Base-by-base conservation (phyloP, 2,329 filamentous ascomycete species). In the Talaromyces sp. region DNA sequence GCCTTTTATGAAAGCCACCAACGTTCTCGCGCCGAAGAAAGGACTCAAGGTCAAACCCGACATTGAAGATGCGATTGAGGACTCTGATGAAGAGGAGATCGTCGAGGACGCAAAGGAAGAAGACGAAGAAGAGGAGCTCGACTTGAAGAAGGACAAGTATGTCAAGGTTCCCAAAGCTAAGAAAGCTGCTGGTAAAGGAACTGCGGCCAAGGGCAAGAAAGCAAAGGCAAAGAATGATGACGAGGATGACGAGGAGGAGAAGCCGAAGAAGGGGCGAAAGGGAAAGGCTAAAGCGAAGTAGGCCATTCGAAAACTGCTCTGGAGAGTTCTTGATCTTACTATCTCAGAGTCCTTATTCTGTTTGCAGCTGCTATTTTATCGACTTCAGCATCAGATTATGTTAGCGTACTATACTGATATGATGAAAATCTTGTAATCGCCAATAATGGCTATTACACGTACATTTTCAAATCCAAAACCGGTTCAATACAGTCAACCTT, bases 1-100 rank as follows among this genome's bases (percentile, higher is more conserved):
- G 61, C 93, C 95, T 1, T 99, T 97, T 79, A 97, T 98, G 88
- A 98, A 97, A 79, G 92, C 93, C 1, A 92, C 87, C 72, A 91
- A 85, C 69, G 85, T 95, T 17, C 77, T 87, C 10, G 90, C 88
- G 3, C 88, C 92, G 4, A 92, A 91, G 81, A 89, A 88, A 72
- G 81, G 84, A 47, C 81, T 87, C 29, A 87, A 86, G 77, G 92
- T 94, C 58, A 91, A 90, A 68, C 96, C 95, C 0, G 95, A 99
- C 79, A 85, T 99, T 36, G 95, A 99, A 79, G 95, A 99, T 78
- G 95, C 93, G 1, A 90, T 99, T 63, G 93, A 98, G 58, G 94
- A 96, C 71, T 93, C 92, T 5, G 94, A 96, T 54, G 87, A 89
- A 22, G 89, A 84, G n/a, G 88, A 88, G 38, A 80, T 82, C 1